Evolutionary conservation across 139 green algal species (phyloP), one percentile per base, ranked within the genome.

Genomic region (Edaphochlamys debaryana): DNA sequence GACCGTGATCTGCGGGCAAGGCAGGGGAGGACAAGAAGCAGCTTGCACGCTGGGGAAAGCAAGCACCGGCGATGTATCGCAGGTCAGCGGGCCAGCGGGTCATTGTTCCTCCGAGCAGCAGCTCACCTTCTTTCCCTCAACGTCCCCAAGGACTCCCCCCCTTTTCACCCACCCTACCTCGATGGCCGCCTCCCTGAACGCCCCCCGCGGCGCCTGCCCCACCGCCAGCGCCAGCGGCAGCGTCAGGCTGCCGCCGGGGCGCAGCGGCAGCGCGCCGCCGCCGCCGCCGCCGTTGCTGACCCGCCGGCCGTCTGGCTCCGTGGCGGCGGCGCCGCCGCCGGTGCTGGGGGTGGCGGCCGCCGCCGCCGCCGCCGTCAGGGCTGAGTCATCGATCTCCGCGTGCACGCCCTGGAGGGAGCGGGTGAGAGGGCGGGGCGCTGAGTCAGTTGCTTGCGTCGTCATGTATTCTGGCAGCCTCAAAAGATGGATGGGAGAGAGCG

Each of bases 181-280:
- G 25, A 89, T 25, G 0, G 66, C 48, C 6, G 69, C 42, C 62
- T 85, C 85, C 13, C 82, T 36, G 50, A 79, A 82, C 4, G 78
- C 79, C 0, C 83, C 75, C 1, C 71, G 45, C 30, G 78, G 78
- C 50, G 71, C 80, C 69, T 86, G 63, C 20, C 79, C 79, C 36
- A 85, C 79, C 40, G 79, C 42, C 37, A 85, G 67, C 37, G 34
- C 13, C 67, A 79, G 52, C 58, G 79, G 79, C 52, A 85, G 52
- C 22, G 38, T 50, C 2, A 84, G n/a, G 5, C 27, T 38, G 30
- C 45, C 32, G 32, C 75, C 74, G 15, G 85, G 79, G 15, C 72
- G 64, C 52, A 89, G n/a, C 32, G 85, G 85, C 79, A 89, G 54
- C 41, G 79, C 78, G 69, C 50, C 0, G 64, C 42, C 66, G 81